Base-by-base conservation (phyloP, 257 asterid genomes). In the Leptodermis oblonga region DNA sequence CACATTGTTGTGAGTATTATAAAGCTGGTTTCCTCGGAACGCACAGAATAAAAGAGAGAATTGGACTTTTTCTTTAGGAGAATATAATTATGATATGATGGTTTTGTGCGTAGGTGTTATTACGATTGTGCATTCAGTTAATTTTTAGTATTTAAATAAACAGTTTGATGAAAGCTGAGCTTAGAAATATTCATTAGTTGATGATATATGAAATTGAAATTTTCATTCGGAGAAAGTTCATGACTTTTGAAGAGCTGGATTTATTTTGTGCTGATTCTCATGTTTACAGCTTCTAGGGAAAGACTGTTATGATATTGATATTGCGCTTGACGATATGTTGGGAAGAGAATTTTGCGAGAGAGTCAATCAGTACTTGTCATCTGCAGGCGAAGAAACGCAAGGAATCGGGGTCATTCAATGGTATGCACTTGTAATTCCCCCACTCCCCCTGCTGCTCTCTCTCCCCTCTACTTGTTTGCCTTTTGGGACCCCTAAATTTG, bases 271-370 rank as follows among this genome's bases (percentile, higher is more conserved):
- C 59, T 20, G 13, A 4, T 58, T 13, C 34, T 69, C 41, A 62
- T 39, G 20, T 37, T 34, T 43, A 48, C 86, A 92, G 98, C 88
- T 90, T 13, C 79, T 92, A 49, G 98, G 98, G 53, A 86, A 88
- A 80, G 98, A 90, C 2, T 87, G 97, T 78, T 72, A 71, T 76
- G 97, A 92, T 77, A 90, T 92, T 48, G 98, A 92, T 77, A 87
- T 92, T 67, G 98, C 97, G 1, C 85, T 92, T 22, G 97, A 92
- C 48, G 74, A 87, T 81, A 92, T 87, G 95, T n/a, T 81, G 82
- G 98, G 98, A 68, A 82, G 69, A 77, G 95, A 87, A 63, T 92
- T 92, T 69, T 90, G 98, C 75, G 97, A 90, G 56, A 92, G 86
- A 70, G 87, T 92, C 75, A 90, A 90, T 3, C 90, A 92, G 73